These are phyloP conservation scores for Lodderomyces jiufengensis DNA, from an alignment of 1,139 yeast species.

Conservation along the genomic window DNA sequence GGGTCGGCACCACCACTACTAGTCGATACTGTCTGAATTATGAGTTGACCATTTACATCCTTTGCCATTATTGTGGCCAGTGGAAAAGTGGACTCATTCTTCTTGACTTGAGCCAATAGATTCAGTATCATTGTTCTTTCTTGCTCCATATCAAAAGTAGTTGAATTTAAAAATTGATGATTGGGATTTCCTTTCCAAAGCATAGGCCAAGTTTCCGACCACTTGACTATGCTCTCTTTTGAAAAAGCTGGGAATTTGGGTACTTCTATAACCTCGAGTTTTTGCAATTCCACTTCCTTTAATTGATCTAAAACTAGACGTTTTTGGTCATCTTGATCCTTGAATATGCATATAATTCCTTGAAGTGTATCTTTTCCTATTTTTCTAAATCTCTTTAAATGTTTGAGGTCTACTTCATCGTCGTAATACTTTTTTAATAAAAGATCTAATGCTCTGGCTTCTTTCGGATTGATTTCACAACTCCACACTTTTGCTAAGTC, in stretches of 20 bases:
- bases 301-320: conserved; percentile 4
- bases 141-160: conserved; percentile 43
- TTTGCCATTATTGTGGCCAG: conserved; percentile 10
- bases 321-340: conserved; percentile 12
- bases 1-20: conserved; percentile 38
- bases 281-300: conserved; percentile 10
- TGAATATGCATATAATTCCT: conserved; percentile 25
- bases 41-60: conserved; percentile 1
- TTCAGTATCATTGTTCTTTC: conserved; percentile 38
- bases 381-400: conserved; percentile 34
- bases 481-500: conserved; percentile 56
- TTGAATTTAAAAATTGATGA: conserved; percentile 62
- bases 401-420: conserved; percentile 25
- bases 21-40: conserved; percentile 18
- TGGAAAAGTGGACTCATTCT: not conserved
- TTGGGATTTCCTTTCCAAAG: conserved; percentile 93
- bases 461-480: conserved; percentile 30
- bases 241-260: conserved; percentile 44
- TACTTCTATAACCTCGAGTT: conserved; percentile 22
- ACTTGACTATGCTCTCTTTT: conserved; percentile 55
- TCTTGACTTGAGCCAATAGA: conserved; percentile 15
- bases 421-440: conserved; percentile 28
- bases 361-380: conserved; percentile 14
- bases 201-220: conserved; percentile 86
- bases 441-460: conserved; percentile 26